These are phyloP conservation scores for Diaporthe amygdali DNA, from an alignment of 2,329 filamentous ascomycete species.

Conservation along the genomic window DNA sequence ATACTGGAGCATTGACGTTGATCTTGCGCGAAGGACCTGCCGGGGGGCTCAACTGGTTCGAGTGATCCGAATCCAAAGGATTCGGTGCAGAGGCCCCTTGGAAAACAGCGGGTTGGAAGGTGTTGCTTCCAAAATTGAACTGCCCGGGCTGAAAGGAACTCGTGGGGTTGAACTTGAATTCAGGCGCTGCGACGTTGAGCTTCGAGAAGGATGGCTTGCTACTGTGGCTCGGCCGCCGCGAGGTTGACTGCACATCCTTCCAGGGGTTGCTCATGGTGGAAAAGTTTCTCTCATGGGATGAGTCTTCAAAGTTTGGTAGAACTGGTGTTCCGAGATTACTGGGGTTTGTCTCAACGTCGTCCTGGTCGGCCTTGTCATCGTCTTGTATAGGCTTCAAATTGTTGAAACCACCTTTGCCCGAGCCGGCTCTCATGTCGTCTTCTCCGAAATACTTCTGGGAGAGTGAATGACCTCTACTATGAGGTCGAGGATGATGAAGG, in stretches of 20 bases:
- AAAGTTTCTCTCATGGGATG: constrained; percentile 58
- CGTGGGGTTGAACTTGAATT: constrained; percentile 78
- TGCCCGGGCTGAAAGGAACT: constrained; percentile 56
- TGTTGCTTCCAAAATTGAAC: constrained; percentile 54
- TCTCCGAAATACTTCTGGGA: constrained; percentile 70
- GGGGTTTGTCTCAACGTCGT: constrained; percentile 76
- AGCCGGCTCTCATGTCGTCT: constrained; percentile 48
- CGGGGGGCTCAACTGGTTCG: constrained; percentile 48
- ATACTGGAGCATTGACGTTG: constrained; percentile 72
- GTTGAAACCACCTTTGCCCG: constrained; percentile 41
- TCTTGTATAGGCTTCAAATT: constrained; percentile 47
- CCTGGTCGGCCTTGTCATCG: constrained; percentile 55
- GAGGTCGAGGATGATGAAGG: constrained; percentile 75
- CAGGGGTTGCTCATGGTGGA: constrained; percentile 69
- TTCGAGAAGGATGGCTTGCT: constrained; percentile 77
- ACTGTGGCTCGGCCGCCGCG: constrained; percentile 60
- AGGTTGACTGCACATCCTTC: constrained; percentile 54
- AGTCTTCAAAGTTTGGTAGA: constrained; percentile 49
- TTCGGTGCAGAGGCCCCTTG: constrained; percentile 43
- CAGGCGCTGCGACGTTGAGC: constrained; percentile 86
- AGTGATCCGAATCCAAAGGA: constrained; percentile 39
- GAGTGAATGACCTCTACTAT: constrained; percentile 74
- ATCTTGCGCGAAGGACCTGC: constrained; percentile 55
- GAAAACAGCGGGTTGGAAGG: constrained; percentile 56
- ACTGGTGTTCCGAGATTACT: constrained; percentile 73